Evolutionary conservation across 495 filamentous ascomycete species (phyloP).

Genomic region (Xylaria curta): DNA sequence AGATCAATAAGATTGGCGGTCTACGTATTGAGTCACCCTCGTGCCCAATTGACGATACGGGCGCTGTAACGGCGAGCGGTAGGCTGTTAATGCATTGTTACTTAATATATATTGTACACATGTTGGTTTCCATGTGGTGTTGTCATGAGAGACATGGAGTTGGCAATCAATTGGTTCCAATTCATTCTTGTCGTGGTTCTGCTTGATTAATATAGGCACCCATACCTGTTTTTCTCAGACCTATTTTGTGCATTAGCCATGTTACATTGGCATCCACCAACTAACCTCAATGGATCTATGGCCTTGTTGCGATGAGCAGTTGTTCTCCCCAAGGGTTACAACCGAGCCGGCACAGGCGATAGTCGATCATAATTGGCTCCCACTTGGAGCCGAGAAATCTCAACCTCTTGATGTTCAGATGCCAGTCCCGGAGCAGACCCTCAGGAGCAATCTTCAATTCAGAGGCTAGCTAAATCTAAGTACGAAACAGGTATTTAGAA

Average conservation of each 20-base stretch:
- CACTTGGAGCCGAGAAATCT: not conserved
- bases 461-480: not conserved
- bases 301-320: not conserved
- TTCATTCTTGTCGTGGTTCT: not conserved
- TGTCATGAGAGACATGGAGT: not conserved
- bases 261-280: slow-evolving; percentile 14
- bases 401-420: not conserved
- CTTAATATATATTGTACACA: not conserved
- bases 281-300: slow-evolving; percentile 12
- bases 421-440: not conserved
- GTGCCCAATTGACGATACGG: not conserved
- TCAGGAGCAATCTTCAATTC: not conserved
- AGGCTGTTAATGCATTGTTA: not conserved
- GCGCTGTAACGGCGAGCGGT: not conserved
- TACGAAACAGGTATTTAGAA: not conserved
- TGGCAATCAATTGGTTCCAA: slow-evolving; percentile 4
- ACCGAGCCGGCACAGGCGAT: not conserved
- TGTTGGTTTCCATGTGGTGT: not conserved
- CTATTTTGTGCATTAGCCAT: slow-evolving; percentile 17
- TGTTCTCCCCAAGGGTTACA: slow-evolving; percentile 1
- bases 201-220: not conserved
- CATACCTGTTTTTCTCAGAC: slow-evolving; percentile 16
- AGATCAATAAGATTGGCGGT: slow-evolving; percentile 25
- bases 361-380: slow-evolving; percentile 7
- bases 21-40: slow-evolving; percentile 5